Percentiles rank a stretch among this genome's conserved stretches.
Evolutionary conservation across 495 filamentous ascomycete species (phyloP).

Genomic region (Aspergillus campestris): DNA sequence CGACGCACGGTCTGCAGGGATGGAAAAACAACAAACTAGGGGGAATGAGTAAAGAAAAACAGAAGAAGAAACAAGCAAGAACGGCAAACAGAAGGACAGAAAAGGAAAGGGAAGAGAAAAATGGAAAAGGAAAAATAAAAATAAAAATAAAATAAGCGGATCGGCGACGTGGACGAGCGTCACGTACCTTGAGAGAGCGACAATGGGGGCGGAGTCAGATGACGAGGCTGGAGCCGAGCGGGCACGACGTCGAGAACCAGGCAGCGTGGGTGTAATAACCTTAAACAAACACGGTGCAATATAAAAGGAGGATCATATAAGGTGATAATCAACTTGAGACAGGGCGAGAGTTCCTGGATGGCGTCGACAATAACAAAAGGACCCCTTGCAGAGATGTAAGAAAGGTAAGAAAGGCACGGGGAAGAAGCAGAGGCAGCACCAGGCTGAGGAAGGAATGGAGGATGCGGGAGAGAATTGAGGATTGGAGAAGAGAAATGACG

Average conservation of each 20-base stretch:
- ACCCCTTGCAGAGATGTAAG: conserved; percentile 20
- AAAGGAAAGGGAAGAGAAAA: background rate
- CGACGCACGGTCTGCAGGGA: too few relatives aligned
- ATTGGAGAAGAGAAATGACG: conserved; percentile 18
- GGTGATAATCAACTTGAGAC: conserved; percentile 4
- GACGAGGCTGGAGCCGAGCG: conserved; percentile 1
- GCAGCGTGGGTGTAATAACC: too few relatives aligned
- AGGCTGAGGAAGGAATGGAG: conserved; percentile 5
- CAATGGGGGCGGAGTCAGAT: background rate
- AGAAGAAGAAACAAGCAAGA: too few relatives aligned
- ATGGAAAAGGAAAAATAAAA: background rate
- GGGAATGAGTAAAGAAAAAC: too few relatives aligned
- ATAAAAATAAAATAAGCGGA: background rate
- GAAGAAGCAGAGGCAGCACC: conserved; percentile 20
- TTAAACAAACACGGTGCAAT: conserved; percentile 3
- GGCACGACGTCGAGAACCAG: background rate
- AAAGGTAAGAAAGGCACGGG: conserved; percentile 27
- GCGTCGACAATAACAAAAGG: conserved; percentile 9
- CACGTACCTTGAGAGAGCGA: background rate
- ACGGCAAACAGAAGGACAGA: background rate
- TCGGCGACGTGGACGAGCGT: background rate
- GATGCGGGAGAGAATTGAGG: conserved; percentile 18
- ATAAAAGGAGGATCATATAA: conserved; percentile 4
- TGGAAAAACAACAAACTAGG: too few relatives aligned
- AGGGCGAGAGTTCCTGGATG: background rate